Conservation (phyloP, 2,329 filamentous ascomycete species). For the Hymenoscyphus fraxineus region DNA sequence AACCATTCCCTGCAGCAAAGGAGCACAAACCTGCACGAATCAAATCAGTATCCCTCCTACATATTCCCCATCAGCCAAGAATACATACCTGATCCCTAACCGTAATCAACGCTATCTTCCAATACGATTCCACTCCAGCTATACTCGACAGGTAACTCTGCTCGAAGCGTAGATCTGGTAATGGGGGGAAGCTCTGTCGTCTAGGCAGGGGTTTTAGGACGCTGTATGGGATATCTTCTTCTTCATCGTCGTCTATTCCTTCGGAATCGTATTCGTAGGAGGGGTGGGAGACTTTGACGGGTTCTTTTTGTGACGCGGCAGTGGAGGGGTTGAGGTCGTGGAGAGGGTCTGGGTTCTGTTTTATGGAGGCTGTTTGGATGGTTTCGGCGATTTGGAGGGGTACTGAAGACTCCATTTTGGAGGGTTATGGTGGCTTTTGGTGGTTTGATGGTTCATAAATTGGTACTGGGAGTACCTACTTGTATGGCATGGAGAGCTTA, state of each 20-base stretch:
- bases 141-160: conserved; percentile 96
- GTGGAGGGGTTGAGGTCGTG: conserved; percentile 82
- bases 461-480: not conserved
- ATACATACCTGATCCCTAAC: conserved; percentile 73
- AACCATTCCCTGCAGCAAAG: conserved; percentile 80
- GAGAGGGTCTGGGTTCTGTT: conserved; percentile 62
- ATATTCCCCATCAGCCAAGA: not conserved
- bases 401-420: conserved; percentile 35
- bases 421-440: not conserved
- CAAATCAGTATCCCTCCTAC: not conserved
- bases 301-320: conserved; percentile 62
- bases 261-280: conserved; percentile 38
- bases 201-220: conserved; percentile 55
- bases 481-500: not conserved
- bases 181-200: conserved; percentile 52
- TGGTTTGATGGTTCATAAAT: not conserved
- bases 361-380: conserved; percentile 77
- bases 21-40: conserved; percentile 47
- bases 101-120: conserved; percentile 79
- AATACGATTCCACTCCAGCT: conserved; percentile 72
- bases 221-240: conserved; percentile 64
- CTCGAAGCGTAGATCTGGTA: conserved; percentile 92
- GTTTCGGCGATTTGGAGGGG: conserved; percentile 70
- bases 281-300: conserved; percentile 45
- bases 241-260: conserved; percentile 40